These are phyloP conservation scores for Apocynum venetum DNA, from an alignment of 257 asterid species.

Conservation along the genomic window DNA sequence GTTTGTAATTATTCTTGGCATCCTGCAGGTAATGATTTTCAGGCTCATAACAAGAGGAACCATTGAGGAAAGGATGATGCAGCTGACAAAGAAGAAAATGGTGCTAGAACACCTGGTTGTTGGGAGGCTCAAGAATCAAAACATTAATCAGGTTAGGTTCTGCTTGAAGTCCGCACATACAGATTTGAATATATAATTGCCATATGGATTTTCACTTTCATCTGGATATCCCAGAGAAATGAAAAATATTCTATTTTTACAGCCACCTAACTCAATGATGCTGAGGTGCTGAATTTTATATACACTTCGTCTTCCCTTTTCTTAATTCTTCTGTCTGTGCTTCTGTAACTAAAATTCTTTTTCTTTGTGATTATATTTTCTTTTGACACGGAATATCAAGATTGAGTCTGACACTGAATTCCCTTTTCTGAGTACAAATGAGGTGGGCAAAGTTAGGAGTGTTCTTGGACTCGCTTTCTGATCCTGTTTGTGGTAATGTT, in stretches of 20 bases:
- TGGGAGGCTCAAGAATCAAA: conserved; percentile 90
- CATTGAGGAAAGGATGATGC: conserved; percentile 99
- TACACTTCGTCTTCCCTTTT: background rate
- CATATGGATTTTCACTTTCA: background rate
- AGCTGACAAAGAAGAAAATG: conserved; percentile 99
- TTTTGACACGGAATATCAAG: too few relatives aligned
- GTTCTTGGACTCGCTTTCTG: background rate
- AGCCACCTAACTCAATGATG: background rate
- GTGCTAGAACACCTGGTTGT: conserved; percentile 96
- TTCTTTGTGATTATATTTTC: background rate
- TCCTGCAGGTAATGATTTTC: conserved; percentile 87
- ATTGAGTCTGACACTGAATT: background rate
- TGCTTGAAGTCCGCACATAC: background rate
- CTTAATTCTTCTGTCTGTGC: background rate
- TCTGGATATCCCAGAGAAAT: background rate
- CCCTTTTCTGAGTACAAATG: background rate
- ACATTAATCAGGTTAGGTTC: conserved; percentile 75
- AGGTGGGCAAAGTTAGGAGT: background rate
- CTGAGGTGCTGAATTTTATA: background rate
- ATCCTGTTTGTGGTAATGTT: background rate
- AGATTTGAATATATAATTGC: background rate
- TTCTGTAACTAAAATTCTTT: background rate
- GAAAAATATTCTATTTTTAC: background rate
- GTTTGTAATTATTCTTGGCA: conserved; percentile 16
- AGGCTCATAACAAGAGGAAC: conserved; percentile 86